A percentile compares a stretch with the other conserved stretches of the same genome.
These are phyloP conservation scores for Acmispon strigosus DNA, from an alignment of 306 rosid species.

Conservation along the genomic window DNA sequence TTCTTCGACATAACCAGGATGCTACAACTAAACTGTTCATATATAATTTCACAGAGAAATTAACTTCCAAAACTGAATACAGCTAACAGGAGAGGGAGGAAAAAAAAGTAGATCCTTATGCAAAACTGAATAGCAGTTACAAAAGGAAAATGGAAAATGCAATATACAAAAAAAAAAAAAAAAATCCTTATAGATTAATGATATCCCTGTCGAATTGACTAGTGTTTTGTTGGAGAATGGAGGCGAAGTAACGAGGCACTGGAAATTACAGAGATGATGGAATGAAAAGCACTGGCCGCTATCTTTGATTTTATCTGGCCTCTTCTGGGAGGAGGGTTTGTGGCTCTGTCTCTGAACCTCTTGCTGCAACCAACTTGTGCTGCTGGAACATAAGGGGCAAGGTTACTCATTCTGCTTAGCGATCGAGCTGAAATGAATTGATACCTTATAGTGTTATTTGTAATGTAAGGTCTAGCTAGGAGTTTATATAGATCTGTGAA, in stretches of 20 bases:
- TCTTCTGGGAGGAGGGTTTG: conserved; percentile 11
- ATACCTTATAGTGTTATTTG: no score
- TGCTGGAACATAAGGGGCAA: not conserved
- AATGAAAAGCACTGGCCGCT: conserved; percentile 19
- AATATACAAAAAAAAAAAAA: not conserved
- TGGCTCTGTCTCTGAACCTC: not conserved
- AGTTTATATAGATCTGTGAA: conserved; percentile 24
- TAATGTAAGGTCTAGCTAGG: not conserved
- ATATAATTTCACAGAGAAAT: not conserved
- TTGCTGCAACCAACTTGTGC: not conserved
- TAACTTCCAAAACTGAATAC: not conserved
- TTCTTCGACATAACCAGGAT: no score
- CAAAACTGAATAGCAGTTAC: not conserved
- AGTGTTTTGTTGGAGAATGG: conserved; percentile 11
- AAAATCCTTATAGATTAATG: not conserved
- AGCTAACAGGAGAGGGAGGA: not conserved
- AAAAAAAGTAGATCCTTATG: not conserved
- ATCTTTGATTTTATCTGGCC: conserved; percentile 33
- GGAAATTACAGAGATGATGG: conserved; percentile 4
- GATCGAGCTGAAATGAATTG: not conserved
- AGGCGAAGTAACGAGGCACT: conserved; percentile 18
- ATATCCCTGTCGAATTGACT: not conserved
- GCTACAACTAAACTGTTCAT: no score
- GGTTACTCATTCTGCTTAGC: conserved; percentile 25
- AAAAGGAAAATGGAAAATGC: not conserved